Evolutionary conservation across 2,329 filamentous ascomycete genomes (phyloP).

Genomic region (Xylariaceae sp.): DNA sequence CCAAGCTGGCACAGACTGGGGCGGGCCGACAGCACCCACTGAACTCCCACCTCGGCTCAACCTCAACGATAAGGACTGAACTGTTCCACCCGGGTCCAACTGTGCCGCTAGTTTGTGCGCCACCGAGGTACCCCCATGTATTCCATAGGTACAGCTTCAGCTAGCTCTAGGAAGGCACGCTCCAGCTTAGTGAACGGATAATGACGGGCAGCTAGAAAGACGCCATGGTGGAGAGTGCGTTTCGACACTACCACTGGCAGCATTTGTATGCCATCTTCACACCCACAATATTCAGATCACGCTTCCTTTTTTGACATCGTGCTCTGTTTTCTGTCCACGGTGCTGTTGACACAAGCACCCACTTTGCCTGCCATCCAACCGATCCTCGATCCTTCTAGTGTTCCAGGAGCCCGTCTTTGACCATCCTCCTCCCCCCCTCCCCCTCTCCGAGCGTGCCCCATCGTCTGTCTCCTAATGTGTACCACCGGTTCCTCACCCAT

Average conservation of each 20-base stretch:
- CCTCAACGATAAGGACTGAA: not conserved
- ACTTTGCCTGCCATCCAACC: conserved; percentile 8
- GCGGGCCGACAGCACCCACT: not conserved
- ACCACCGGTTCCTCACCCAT: conserved; percentile 21
- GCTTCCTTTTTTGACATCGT: conserved; percentile 4
- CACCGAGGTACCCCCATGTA: too few relatives aligned
- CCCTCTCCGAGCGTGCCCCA: conserved; percentile 13
- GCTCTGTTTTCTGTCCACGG: conserved; percentile 4
- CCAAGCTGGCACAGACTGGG: not conserved
- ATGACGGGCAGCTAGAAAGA: not conserved
- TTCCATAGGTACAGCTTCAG: too few relatives aligned
- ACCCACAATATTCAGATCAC: conserved; percentile 8
- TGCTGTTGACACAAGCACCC: not conserved
- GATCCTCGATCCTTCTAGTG: not conserved
- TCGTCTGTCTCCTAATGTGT: conserved; percentile 24
- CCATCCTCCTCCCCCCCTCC: not conserved
- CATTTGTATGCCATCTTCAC: not conserved
- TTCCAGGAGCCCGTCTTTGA: not conserved
- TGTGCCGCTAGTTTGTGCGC: too few relatives aligned
- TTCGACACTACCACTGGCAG: not conserved
- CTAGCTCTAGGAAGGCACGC: too few relatives aligned
- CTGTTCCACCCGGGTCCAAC: too few relatives aligned
- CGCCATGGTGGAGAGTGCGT: not conserved
- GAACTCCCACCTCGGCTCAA: not conserved
- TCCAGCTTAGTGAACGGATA: not conserved